These are phyloP conservation scores for Pythium utonaiense DNA, from an alignment of 352 stramenopile species.

Conservation along the genomic window DNA sequence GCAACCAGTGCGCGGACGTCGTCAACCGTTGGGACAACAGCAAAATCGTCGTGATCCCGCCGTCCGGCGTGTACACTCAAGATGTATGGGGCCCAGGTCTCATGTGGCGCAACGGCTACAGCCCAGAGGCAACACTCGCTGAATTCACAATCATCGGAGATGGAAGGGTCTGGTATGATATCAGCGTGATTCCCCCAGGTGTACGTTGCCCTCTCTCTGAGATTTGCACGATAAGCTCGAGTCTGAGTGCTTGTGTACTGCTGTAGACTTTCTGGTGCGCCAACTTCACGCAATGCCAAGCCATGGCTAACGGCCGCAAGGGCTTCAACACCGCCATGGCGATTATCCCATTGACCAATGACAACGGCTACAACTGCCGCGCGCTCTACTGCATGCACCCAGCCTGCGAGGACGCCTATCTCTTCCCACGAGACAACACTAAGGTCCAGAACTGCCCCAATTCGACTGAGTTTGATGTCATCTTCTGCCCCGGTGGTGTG, in stretches of 20 bases:
- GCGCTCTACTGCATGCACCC: conserved; percentile 26
- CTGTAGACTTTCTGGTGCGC: conserved; percentile 23
- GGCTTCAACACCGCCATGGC: conserved; percentile 41
- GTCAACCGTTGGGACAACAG: conserved; percentile 34
- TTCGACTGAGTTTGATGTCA: conserved; percentile 30
- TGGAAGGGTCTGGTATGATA: conserved; percentile 32
- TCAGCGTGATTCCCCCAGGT: conserved; percentile 28
- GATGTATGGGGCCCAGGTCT: conserved; percentile 15
- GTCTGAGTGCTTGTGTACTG: background rate
- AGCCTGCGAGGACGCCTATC: conserved; percentile 26
- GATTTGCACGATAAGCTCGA: background rate
- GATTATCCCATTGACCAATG: conserved; percentile 28
- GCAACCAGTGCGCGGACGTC: conserved; percentile 26
- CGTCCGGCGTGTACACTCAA: conserved; percentile 8
- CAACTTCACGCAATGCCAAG: conserved; percentile 26
- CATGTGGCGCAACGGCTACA: conserved; percentile 34
- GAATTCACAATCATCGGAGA: conserved; percentile 19
- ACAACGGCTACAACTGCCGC: conserved; percentile 29
- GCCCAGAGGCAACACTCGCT: conserved; percentile 30
- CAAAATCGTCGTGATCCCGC: conserved; percentile 18
- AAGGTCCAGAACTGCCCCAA: conserved; percentile 32
- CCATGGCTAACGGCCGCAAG: conserved; percentile 14
- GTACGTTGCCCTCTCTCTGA: conserved; percentile 11
- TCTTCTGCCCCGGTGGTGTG: conserved; percentile 31
- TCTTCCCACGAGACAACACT: conserved; percentile 29